phyloP scores from a whole-genome alignment of 1,284 basidiomycete genomes.

The Ceratobasidium sp. region DNA sequence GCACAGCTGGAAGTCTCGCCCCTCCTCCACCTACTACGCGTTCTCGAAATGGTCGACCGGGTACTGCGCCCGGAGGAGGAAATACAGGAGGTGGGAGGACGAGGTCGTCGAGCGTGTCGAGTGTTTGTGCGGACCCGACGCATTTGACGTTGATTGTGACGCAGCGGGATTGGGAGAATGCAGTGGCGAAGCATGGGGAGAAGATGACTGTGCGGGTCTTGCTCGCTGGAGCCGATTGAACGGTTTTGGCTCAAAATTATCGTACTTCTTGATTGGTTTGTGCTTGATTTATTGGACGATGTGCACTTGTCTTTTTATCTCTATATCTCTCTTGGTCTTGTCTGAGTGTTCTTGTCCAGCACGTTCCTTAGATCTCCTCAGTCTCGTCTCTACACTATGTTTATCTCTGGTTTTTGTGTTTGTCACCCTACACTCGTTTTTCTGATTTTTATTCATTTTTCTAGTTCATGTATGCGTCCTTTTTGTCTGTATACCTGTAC shows the following conservation, averaged over 20 bases:
- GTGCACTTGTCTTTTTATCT: neutral
- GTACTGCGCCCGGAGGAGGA: conserved; percentile 14
- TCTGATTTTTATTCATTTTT: conserved; percentile 3
- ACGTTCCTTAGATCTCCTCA: conserved; percentile 12
- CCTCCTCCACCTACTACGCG: neutral
- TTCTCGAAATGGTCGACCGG: conserved; percentile 13
- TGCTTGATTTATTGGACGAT: conserved; percentile 7
- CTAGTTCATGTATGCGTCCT: neutral
- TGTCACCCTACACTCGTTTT: neutral
- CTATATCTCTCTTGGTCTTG: neutral
- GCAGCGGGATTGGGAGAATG: conserved; percentile 38
- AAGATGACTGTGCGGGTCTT: conserved; percentile 41
- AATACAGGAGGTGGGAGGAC: neutral
- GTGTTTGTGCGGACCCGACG: conserved; percentile 23
- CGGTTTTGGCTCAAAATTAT: neutral
- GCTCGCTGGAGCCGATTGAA: conserved; percentile 13
- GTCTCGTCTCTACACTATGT: neutral
- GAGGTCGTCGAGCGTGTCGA: conserved; percentile 34
- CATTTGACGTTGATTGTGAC: conserved; percentile 32
- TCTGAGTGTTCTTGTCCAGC: neutral
- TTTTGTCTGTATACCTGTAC: conserved; percentile 30
- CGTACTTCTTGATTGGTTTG: neutral
- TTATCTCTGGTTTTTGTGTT: conserved; percentile 7
- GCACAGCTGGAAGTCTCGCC: neutral
- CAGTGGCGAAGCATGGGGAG: conserved; percentile 35